Conservation (phyloP, 345 rosid genomes). For the Barbarea vulgaris region DNA sequence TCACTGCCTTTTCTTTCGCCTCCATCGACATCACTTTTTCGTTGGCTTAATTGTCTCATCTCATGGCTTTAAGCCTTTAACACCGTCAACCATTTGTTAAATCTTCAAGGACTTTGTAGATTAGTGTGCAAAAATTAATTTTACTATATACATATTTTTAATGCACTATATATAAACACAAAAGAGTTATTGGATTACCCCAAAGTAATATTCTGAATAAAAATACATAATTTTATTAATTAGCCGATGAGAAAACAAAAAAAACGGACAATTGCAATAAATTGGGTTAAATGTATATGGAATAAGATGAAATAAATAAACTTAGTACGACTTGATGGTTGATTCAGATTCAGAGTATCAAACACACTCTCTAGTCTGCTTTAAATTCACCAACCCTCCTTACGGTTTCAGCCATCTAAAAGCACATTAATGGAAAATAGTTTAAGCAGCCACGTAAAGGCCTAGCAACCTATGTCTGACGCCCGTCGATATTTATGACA, state of each 20-base stretch:
- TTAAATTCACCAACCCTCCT: conserved; percentile 33
- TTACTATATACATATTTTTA: no score
- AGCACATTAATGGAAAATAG: conserved; percentile 26
- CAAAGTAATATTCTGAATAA: neutral
- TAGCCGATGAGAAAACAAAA: conserved; percentile 1
- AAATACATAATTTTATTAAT: neutral
- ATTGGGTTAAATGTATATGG: conserved; percentile 32
- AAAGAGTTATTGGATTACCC: neutral
- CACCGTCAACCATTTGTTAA: neutral
- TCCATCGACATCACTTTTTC: neutral
- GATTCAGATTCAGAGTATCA: conserved; percentile 40
- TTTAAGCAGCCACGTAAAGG: conserved; percentile 13
- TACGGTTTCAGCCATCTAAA: conserved; percentile 30
- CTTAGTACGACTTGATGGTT: neutral
- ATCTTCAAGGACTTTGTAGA: no score
- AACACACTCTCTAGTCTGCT: conserved; percentile 16
- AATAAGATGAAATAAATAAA: conserved; percentile 19
- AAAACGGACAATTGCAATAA: conserved; percentile 27
- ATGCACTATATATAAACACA: neutral
- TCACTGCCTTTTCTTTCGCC: neutral
- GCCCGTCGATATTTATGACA: conserved; percentile 1
- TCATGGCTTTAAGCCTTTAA: no score
- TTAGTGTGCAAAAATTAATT: no score
- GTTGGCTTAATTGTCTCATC: neutral
- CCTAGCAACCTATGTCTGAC: conserved; percentile 8